phyloP scores from a whole-genome alignment of 805 yeast genomes.

The Wickerhamiella shivajii region DNA sequence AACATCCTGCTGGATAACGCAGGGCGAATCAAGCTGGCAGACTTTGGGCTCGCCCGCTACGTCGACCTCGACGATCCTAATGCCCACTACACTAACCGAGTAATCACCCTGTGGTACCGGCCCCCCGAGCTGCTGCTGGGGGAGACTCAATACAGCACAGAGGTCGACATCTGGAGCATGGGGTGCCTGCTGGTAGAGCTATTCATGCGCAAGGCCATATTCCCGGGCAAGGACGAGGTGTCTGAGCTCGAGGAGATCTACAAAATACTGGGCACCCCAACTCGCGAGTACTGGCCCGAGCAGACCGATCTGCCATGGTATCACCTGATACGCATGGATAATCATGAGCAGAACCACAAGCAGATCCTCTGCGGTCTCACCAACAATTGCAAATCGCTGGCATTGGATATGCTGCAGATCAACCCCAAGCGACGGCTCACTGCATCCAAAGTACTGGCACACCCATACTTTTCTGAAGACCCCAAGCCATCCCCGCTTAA shows the following conservation, averaged over 20 bases:
- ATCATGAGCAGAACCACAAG: slow-evolving; percentile 27
- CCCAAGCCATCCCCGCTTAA: slow-evolving; percentile 53
- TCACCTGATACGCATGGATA: slow-evolving; percentile 56
- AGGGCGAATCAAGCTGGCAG: slow-evolving; percentile 81
- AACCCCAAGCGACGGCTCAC: slow-evolving; percentile 56
- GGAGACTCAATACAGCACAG: slow-evolving; percentile 76
- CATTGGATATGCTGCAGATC: slow-evolving; percentile 43
- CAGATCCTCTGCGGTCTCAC: slow-evolving; percentile 31
- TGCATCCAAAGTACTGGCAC: slow-evolving; percentile 55
- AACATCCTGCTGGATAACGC: slow-evolving; percentile 62
- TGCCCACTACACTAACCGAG: slow-evolving; percentile 85
- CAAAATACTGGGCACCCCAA: slow-evolving; percentile 79
- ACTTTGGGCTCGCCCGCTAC: slow-evolving; percentile 75
- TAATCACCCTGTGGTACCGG: slow-evolving; percentile 92
- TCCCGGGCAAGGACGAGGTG: slow-evolving; percentile 81
- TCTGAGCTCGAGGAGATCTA: slow-evolving; percentile 67
- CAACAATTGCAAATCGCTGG: slow-evolving; percentile 44
- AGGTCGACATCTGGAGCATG: slow-evolving; percentile 93
- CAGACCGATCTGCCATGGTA: slow-evolving; percentile 83
- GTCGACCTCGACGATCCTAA: slow-evolving; percentile 24
- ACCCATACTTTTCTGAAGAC: slow-evolving; percentile 54
- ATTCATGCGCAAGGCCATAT: slow-evolving; percentile 57
- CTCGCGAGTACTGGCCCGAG: slow-evolving; percentile 56
- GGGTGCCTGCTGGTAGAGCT: slow-evolving; percentile 83
- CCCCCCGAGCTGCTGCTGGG: slow-evolving; percentile 92